Conservation (phyloP, 2,329 filamentous ascomycete genomes). For the Aschersonia sp. region DNA sequence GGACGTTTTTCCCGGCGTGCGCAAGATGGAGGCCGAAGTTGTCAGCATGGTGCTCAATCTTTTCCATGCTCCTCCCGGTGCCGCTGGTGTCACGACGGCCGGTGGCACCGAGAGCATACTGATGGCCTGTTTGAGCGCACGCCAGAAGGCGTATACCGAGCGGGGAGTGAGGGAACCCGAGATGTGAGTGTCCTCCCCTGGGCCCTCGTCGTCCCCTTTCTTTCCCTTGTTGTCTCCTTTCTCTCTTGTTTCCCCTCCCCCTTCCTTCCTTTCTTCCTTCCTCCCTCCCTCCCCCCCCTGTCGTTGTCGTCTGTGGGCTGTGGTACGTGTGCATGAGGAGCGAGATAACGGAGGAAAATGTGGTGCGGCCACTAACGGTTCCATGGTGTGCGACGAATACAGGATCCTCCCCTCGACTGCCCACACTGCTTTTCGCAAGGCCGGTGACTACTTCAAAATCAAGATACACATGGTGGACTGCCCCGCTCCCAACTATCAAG, state of each 20-base stretch:
- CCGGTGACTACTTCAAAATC: constrained; percentile 91
- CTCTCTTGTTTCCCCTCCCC: no score
- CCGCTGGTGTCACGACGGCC: constrained; percentile 77
- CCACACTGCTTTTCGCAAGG: constrained; percentile 94
- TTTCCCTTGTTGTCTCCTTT: not conserved
- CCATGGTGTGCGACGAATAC: not conserved
- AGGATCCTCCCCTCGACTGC: constrained; percentile 90
- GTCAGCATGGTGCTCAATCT: constrained; percentile 87
- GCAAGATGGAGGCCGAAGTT: constrained; percentile 98
- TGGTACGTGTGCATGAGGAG: not conserved
- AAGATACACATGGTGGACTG: constrained; percentile 81
- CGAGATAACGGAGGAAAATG: not conserved
- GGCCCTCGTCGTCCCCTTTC: not conserved
- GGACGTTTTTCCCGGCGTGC: constrained; percentile 91
- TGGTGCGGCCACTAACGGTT: not conserved
- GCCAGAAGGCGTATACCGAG: constrained; percentile 78
- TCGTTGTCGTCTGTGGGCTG: not conserved
- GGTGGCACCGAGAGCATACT: constrained; percentile 94
- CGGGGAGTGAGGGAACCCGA: constrained; percentile 83
- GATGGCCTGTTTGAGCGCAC: constrained; percentile 82
- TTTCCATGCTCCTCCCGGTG: constrained; percentile 78
- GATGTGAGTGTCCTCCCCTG: constrained; percentile 48
- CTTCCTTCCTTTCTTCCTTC: no score
- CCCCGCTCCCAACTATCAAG: constrained; percentile 73
- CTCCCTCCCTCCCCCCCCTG: no score